Conservation (phyloP, 1,284 basidiomycete species). For the Fomitiporia mediterranea region DNA sequence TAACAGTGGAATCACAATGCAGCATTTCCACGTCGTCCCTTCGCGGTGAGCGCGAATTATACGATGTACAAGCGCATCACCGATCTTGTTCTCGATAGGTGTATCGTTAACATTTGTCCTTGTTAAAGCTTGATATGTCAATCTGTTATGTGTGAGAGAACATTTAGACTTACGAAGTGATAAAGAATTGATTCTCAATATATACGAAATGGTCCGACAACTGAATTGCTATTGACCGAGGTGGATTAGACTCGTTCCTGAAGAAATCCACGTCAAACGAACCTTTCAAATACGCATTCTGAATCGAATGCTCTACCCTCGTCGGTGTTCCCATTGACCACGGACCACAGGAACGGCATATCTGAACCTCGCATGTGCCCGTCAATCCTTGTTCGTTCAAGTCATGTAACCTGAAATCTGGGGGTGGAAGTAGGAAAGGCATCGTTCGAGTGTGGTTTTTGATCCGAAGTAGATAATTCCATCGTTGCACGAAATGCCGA, state of each 20-base stretch:
- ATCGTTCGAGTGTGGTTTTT: slow-evolving; percentile 92
- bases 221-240: slow-evolving; percentile 69
- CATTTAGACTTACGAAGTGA: slow-evolving; percentile 67
- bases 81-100: slow-evolving; percentile 89
- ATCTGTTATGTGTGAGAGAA: slow-evolving; percentile 2
- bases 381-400: slow-evolving; percentile 80
- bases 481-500: slow-evolving; percentile 93
- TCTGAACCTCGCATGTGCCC: slow-evolving; percentile 96
- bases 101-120: slow-evolving; percentile 86
- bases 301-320: slow-evolving; percentile 88
- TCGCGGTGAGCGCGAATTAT: slow-evolving; percentile 89
- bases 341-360: slow-evolving; percentile 91
- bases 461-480: slow-evolving; percentile 89
- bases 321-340: slow-evolving; percentile 94
- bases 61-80: slow-evolving; percentile 89
- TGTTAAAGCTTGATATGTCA: neutral
- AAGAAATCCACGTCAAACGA: slow-evolving; percentile 12
- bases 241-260: neutral
- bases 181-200: slow-evolving; percentile 99
- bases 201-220: slow-evolving; percentile 92
- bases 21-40: slow-evolving; percentile 83
- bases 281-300: slow-evolving; percentile 93
- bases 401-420: slow-evolving; percentile 87
- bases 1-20: slow-evolving; percentile 88
- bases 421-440: slow-evolving; percentile 93